These are phyloP conservation scores for Nakazawaea wickerhamii DNA, from an alignment of 805 yeast genomes.

Conservation along the genomic window DNA sequence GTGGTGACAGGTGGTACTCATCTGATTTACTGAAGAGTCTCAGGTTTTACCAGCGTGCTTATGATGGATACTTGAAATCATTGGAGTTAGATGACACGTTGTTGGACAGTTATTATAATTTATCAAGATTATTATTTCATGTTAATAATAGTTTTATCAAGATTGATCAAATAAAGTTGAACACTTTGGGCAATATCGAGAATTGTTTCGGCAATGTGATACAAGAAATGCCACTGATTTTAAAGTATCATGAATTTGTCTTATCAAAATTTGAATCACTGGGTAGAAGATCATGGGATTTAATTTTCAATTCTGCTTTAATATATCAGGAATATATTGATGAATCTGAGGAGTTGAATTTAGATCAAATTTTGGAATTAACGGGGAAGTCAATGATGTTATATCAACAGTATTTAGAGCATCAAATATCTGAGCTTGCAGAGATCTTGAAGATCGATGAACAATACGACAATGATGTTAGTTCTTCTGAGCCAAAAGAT, in stretches of 20 bases:
- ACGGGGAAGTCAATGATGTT: slow-evolving; percentile 11
- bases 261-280: slow-evolving; percentile 19
- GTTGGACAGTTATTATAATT: slow-evolving; percentile 53
- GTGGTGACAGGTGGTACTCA: slow-evolving; percentile 70
- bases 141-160: slow-evolving; percentile 48
- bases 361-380: slow-evolving; percentile 7
- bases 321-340: slow-evolving; percentile 45
- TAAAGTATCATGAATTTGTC: slow-evolving; percentile 34
- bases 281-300: slow-evolving; percentile 31
- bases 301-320: slow-evolving; percentile 40
- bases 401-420: slow-evolving; percentile 25
- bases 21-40: slow-evolving; percentile 62
- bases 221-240: slow-evolving; percentile 31
- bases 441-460: slow-evolving; percentile 24
- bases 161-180: slow-evolving; percentile 37
- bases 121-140: slow-evolving; percentile 51
- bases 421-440: slow-evolving; percentile 19
- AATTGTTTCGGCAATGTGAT: slow-evolving; percentile 32
- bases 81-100: slow-evolving; percentile 20
- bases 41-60: slow-evolving; percentile 60
- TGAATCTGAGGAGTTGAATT: slow-evolving; percentile 19
- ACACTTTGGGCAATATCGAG: slow-evolving; percentile 27
- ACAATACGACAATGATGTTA: slow-evolving; percentile 11
- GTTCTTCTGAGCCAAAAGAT: slow-evolving; percentile 3
- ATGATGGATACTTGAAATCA: slow-evolving; percentile 35